Evolutionary conservation across 192 early-diverging fungal genomes (phyloP).

Genomic region (Coemansia sp.): DNA sequence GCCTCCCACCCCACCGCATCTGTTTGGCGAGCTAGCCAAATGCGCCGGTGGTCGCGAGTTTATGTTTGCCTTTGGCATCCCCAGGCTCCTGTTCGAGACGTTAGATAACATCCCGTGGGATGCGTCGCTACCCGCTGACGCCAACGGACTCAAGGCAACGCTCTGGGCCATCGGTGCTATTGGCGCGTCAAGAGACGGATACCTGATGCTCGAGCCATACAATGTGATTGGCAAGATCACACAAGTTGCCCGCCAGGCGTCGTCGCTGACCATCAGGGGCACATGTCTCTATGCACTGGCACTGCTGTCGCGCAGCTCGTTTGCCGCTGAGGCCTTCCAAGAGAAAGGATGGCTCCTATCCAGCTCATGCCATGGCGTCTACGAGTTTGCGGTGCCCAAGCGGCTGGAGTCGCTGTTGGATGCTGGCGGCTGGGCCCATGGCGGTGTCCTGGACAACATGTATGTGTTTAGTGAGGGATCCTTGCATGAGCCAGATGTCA

Average conservation of each 20-base stretch:
- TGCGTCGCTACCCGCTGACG: slow-evolving; percentile 32
- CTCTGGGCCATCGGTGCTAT: slow-evolving; percentile 55
- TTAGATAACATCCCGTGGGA: slow-evolving; percentile 50
- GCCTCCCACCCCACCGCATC: slow-evolving; percentile 46
- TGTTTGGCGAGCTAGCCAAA: slow-evolving; percentile 50
- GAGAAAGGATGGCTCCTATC: slow-evolving; percentile 50
- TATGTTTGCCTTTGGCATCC: slow-evolving; percentile 26
- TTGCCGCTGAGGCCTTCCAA: slow-evolving; percentile 49
- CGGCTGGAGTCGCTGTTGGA: slow-evolving; percentile 37
- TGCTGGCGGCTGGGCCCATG: slow-evolving; percentile 36
- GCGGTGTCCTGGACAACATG: slow-evolving; percentile 33
- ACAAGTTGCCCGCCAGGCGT: slow-evolving; percentile 28
- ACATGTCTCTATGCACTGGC: slow-evolving; percentile 49
- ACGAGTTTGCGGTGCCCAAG: slow-evolving; percentile 49
- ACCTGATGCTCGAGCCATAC: slow-evolving; percentile 37
- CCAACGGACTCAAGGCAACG: slow-evolving; percentile 49
- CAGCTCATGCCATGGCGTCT: slow-evolving; percentile 46
- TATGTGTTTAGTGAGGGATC: slow-evolving; percentile 29
- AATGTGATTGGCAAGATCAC: slow-evolving; percentile 31
- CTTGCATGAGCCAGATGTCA: slow-evolving; percentile 1
- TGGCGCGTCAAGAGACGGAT: slow-evolving; percentile 46
- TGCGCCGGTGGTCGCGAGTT: slow-evolving; percentile 30
- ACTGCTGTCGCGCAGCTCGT: slow-evolving; percentile 43
- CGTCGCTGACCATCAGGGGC: slow-evolving; percentile 43
- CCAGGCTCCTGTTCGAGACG: slow-evolving; percentile 51